Conservation (phyloP, 768 basidiomycete genomes). For the Cystofilobasidium ferigula region DNA sequence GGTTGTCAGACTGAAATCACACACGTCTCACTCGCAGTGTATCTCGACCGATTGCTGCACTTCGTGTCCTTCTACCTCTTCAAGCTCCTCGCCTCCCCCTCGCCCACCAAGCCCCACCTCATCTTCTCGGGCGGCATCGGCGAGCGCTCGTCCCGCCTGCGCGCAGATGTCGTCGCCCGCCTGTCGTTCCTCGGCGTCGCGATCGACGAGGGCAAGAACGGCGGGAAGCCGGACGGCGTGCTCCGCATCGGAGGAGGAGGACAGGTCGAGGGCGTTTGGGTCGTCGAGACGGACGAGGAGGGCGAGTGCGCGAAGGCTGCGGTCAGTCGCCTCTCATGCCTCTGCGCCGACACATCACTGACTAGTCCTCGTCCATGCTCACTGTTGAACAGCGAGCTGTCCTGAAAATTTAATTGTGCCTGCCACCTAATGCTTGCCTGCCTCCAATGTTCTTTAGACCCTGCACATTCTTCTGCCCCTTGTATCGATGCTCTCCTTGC, state of each 20-base stretch:
- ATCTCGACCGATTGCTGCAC: constrained; percentile 63
- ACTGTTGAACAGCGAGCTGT: too few relatives aligned
- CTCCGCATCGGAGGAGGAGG: constrained; percentile 23
- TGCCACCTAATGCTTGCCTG: too few relatives aligned
- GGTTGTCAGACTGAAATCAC: too few relatives aligned
- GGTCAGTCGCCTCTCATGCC: neutral
- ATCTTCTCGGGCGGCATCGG: constrained; percentile 86
- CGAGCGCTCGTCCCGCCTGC: constrained; percentile 55
- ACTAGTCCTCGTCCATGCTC: too few relatives aligned
- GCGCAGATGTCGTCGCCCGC: constrained; percentile 49
- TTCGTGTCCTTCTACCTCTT: constrained; percentile 64
- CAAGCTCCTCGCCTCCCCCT: constrained; percentile 46
- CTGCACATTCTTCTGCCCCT: too few relatives aligned
- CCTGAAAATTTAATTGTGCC: too few relatives aligned
- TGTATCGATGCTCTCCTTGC: too few relatives aligned
- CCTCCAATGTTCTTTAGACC: too few relatives aligned
- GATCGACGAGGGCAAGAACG: constrained; percentile 46
- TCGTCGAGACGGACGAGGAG: constrained; percentile 42
- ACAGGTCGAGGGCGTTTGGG: constrained; percentile 35
- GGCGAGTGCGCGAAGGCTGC: constrained; percentile 29
- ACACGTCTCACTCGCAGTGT: constrained; percentile 37
- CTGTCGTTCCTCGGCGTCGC: constrained; percentile 55
- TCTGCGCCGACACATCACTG: too few relatives aligned
- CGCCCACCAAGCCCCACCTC: constrained; percentile 51
- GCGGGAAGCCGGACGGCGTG: constrained; percentile 39